Evolutionary conservation across 2,329 filamentous ascomycete genomes (phyloP), one percentile per base, ranked within the genome.

Genomic region (Pochonia chlamydosporia): DNA sequence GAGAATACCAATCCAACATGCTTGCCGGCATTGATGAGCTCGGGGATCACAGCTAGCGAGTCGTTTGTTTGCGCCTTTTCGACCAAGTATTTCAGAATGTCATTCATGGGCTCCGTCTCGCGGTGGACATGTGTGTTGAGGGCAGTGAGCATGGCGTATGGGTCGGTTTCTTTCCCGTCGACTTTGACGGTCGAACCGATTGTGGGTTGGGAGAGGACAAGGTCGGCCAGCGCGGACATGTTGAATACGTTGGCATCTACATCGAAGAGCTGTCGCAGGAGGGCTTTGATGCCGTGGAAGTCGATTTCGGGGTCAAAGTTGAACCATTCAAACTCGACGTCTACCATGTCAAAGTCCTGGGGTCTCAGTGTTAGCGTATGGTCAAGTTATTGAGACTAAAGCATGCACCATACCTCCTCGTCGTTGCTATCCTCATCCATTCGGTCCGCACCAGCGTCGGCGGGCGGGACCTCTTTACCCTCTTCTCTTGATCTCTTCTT

Each of bases 301-400:
- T 99, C 93, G 58, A 95, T 78, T 7, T 87, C 82, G 2, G 87
- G 77, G 58, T 93, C 85, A 52, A 92, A 95, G 69, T 96, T 95
- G 73, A 97, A 99, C 87, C 90, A 97, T 72, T 99, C 93, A 61
- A 99, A 99, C 55, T 97, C 92, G 49, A 97, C 90, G 63, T 97
- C 85, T 55, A 99, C 82, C 65, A 92, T 86, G 63, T 96, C 87
- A 61, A 90, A 86, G 60, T 96, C 89, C 88, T 95, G 46, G 5
- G 9, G 30, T 23, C 21, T 37, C 3, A 4, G 46, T 54, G 13
- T 39, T 18, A 21, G 35, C 35, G 9, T 5, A 10, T 13, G 18
- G 39, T 53, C 47, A 53, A n/a, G 18, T 24, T 36, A 23, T 37
- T 21, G 35, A 53, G 13, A 23, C 30, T 8, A 6, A 6, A 9